Evolutionary conservation across 257 asterid genomes (phyloP), one percentile per base, ranked within the genome.

Genomic region (Asclepias syriaca): DNA sequence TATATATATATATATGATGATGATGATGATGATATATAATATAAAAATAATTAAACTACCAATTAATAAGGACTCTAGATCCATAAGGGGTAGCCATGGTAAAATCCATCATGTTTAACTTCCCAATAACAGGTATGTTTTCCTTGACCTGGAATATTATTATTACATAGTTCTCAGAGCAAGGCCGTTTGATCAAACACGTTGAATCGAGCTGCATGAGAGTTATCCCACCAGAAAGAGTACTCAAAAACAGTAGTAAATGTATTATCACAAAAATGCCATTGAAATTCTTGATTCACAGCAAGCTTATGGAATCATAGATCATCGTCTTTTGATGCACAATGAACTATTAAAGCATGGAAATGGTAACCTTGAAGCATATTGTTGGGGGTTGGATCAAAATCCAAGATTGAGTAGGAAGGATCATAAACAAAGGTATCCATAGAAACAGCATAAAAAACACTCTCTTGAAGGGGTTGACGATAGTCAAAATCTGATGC

Each of bases 371-470:
- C 96, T 77, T 82, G 85, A 66, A 67, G 6, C 13, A 70, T 50
- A 60, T 65, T 50, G 64, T 65, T 22, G 15, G 79, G 64, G 60
- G 55, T 24, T 19, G 76, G 85, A 1, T 32, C 53, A 77, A 67
- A 74, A 77, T 74, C 76, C 24, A 72, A 54, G 15, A 83, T 27
- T 66, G 80, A 66, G 54, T 66, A 81, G 15, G 75, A 59, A 5
- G 83, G 82, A 54, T 83, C 91, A 68, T 69, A 60, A 3, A 79
- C 57, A 60, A 70, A 55, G 68, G 75, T 67, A 21, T 76, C 85
- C 39, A 77, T 8, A 22, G 89, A 84, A n/a, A 72, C 46, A 5
- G 72, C 71, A 70, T 76, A 85, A 65, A 70, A 27, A 34, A 64
- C 70, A 72, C 59, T 24, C 56, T 80, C 81, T 64, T 77, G 82